A percentile compares a stretch with the other conserved stretches of the same genome.
These are phyloP conservation scores for Starmerella potacharoeniae DNA, from an alignment of 805 yeast species.

Conservation along the genomic window DNA sequence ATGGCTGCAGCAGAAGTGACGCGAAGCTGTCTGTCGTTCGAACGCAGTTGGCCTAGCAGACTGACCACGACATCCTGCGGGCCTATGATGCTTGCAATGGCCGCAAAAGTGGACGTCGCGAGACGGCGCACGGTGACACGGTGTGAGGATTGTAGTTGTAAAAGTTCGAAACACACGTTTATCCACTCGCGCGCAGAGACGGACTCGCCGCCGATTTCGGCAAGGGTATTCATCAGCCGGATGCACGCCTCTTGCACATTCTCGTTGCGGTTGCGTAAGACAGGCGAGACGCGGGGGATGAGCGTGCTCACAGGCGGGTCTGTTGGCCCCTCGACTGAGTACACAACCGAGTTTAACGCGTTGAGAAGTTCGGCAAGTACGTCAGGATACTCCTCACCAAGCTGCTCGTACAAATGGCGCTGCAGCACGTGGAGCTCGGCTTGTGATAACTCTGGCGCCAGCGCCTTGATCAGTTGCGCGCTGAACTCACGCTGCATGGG, in stretches of 20 bases:
- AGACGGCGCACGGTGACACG: conserved; percentile 65
- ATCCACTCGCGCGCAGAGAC: conserved; percentile 94
- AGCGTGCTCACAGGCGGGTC: conserved; percentile 72
- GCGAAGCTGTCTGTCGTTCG: conserved; percentile 91
- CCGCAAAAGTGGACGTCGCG: conserved; percentile 85
- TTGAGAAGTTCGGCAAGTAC: conserved; percentile 75
- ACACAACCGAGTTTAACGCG: conserved; percentile 55
- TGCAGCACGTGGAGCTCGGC: conserved; percentile 43
- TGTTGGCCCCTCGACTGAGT: conserved; percentile 9
- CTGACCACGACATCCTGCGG: conserved; percentile 90
- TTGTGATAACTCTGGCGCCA: conserved; percentile 49
- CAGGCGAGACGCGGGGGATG: conserved; percentile 82
- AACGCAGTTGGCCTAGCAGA: conserved; percentile 68
- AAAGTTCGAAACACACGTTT: conserved; percentile 81
- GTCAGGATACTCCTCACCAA: conserved; percentile 92
- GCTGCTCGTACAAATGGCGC: conserved; percentile 68
- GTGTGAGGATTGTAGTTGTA: conserved; percentile 78
- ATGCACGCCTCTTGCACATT: conserved; percentile 81
- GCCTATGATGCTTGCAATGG: conserved; percentile 83
- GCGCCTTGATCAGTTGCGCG: conserved; percentile 56
- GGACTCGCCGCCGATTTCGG: conserved; percentile 58
- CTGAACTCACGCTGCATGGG: conserved; percentile 73
- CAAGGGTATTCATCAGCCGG: conserved; percentile 61
- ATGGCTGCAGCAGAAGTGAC: conserved; percentile 97
- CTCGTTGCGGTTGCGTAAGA: conserved; percentile 77